Evolutionary conservation across 768 basidiomycete species (phyloP), one percentile per base, ranked within the genome.

Genomic region (Boletus barrowsii): DNA sequence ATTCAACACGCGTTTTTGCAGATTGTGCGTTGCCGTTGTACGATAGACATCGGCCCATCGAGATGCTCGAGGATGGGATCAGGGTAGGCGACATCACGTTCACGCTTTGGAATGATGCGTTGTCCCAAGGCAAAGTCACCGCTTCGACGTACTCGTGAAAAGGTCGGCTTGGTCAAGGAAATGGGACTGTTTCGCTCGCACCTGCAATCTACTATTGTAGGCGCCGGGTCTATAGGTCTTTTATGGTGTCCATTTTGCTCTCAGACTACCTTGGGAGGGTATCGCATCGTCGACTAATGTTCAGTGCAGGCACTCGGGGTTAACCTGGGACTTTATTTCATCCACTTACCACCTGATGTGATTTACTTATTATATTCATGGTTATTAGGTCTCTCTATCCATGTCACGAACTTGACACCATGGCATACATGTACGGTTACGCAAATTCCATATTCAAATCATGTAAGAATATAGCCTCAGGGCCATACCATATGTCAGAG

Each of bases 11-110:
- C 33, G 40, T 22, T 37, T n/a, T 44, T 37, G 29, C 24, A 65
- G 65, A 51, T 47, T 65, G 65, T 26, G 62, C 65, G 9, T 44
- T 66, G 35, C 29, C 60, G 5, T 53, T 66, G 45, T 62, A 65
- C 14, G 64, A 67, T 4, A 54, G 51, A 11, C 36, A 39, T 7
- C 43, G n/a, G 11, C 26, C 49, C 24, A 10, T 24, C 3, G 65
- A 67, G 15, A 14, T 51, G 20, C 26, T 43, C 22, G 65, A 65
- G 4, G 57, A 57, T 13, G 41, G 52, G 46, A 53, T 65, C 13
- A 56, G 44, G 18, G 59, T 65, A 40, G 64, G 64, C 35, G 54
- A 65, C 36, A 59, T 65, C 53, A 67, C 47, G n/a, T 65, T 65
- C 40, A 20, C 57, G 33, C 49, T 67, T 18, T 49, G 41, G 29